Base-by-base conservation (phyloP, 1,284 basidiomycete genomes). In the Pisolithus thermaeus region DNA sequence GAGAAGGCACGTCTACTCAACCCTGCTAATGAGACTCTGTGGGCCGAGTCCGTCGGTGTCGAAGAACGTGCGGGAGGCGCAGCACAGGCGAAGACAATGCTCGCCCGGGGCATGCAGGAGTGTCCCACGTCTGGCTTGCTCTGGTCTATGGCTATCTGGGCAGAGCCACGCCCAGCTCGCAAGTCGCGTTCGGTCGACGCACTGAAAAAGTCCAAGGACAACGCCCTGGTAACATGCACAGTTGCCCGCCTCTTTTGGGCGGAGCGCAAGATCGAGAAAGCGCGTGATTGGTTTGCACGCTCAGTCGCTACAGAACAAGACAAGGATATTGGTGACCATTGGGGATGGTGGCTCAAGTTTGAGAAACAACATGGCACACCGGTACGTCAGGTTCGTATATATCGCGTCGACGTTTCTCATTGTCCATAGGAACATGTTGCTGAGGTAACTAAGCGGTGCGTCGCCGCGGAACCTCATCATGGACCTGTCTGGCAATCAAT, bases 291-390 rank as follows among this genome's bases (percentile, higher is more conserved):
- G 97, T 96, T 99, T 70, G 81, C 79, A 50, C 78, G 92, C 46
- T 85, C 90, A 2, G 84, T 89, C 20, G 75, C 74, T 36, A 75
- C 75, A 16, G 80, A 84, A 42, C 82, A 80, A 36, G 80, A 87
- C 61, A 70, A 77, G 28, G 89, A 92, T 70, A 70, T 84, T 51
- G 93, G 93, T 11, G 96, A 98, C 69, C 80, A 84, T 7, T 98
- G 93, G 92, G 95, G 80, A 2, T 96, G 93, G 90, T 98, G 93
- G 93, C 74, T 90, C 64, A 91, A 87, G 70, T 99, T 98, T 71
- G 96, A 98, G 75, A 74, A 81, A 52, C 84, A 94, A 67, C 90
- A 97, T 68, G 95, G 94, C 12, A 87, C 80, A 18, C 70, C 78
- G 62, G 89, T 88, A 53, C 58, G 83, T 67, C 23, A 50, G 16